A percentile compares a stretch with the other conserved stretches of the same genome.
phyloP scores from a whole-genome alignment of 129 eudicot genomes.

The Chrysanthemum lavandulifolium region DNA sequence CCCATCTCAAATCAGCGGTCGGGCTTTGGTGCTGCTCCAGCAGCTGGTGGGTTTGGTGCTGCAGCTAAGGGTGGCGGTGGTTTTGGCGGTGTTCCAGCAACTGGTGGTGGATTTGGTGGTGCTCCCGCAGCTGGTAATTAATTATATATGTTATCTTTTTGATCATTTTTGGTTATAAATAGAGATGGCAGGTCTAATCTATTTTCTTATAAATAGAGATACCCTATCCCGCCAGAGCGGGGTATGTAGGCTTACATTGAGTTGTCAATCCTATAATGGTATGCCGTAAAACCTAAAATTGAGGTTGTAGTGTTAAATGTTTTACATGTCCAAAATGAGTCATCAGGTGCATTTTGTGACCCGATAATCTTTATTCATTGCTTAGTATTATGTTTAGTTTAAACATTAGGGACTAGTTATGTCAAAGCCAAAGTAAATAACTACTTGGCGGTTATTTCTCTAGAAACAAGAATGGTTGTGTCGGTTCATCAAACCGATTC shows the following conservation, averaged over 20 bases:
- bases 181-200: not conserved
- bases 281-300: not conserved
- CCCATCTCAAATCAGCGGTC: conserved; percentile 30
- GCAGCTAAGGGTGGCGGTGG: conserved; percentile 18
- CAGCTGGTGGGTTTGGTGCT: conserved; percentile 37
- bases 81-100: conserved; percentile 24
- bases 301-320: conserved; percentile 9
- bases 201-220: not conserved
- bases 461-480: no score
- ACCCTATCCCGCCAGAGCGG: no score
- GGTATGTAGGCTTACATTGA: not conserved
- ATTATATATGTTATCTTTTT: not conserved
- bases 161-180: conserved; percentile 2
- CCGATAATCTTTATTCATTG: no score
- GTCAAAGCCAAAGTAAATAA: no score
- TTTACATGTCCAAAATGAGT: not conserved
- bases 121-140: conserved; percentile 19
- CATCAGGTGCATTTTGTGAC: not conserved
- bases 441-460: no score
- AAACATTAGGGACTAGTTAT: no score
- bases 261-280: no score
- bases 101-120: conserved; percentile 33
- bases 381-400: no score
- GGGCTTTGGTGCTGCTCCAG: conserved; percentile 16
- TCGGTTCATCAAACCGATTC: no score